phyloP scores from a whole-genome alignment of 495 filamentous ascomycete genomes.

The Xylaria nigripes region DNA sequence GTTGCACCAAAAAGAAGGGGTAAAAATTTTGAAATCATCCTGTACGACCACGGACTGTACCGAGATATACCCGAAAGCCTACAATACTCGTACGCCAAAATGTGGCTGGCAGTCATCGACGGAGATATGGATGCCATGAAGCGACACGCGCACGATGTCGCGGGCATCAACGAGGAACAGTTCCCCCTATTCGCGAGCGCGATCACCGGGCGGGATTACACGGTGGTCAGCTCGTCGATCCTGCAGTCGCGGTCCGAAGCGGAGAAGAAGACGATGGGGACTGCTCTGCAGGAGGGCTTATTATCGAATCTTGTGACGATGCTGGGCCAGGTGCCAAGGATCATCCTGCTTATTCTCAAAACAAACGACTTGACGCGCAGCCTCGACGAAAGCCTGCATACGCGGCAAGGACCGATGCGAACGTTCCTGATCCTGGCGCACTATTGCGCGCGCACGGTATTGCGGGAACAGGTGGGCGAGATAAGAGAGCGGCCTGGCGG shows the following conservation, averaged over 20 bases:
- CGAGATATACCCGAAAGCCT: slow-evolving; percentile 76
- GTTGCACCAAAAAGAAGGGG: slow-evolving; percentile 45
- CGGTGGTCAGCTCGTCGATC: slow-evolving; percentile 57
- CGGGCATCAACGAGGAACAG: slow-evolving; percentile 81
- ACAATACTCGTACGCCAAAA: slow-evolving; percentile 84
- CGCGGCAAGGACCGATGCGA: slow-evolving; percentile 74
- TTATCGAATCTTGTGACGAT: slow-evolving; percentile 81
- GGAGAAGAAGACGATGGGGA: slow-evolving; percentile 76
- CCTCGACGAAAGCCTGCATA: slow-evolving; percentile 89
- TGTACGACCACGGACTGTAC: slow-evolving; percentile 98
- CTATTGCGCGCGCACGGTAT: slow-evolving; percentile 85
- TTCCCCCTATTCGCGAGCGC: slow-evolving; percentile 94
- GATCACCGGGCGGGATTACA: slow-evolving; percentile 91
- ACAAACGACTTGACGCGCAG: slow-evolving; percentile 96
- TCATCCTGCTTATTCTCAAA: slow-evolving; percentile 93
- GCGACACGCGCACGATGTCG: slow-evolving; percentile 79
- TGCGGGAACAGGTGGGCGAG: slow-evolving; percentile 73
- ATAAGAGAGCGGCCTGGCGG: slow-evolving; percentile 41
- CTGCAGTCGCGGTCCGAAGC: slow-evolving; percentile 50
- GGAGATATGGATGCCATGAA: slow-evolving; percentile 77
- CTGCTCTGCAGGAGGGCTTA: slow-evolving; percentile 78
- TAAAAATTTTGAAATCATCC: slow-evolving; percentile 89
- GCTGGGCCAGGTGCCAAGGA: slow-evolving; percentile 77
- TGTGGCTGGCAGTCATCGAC: slow-evolving; percentile 95
- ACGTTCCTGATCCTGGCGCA: slow-evolving; percentile 89